Conservation (phyloP, 768 basidiomycete species). For the Russula lepida region DNA sequence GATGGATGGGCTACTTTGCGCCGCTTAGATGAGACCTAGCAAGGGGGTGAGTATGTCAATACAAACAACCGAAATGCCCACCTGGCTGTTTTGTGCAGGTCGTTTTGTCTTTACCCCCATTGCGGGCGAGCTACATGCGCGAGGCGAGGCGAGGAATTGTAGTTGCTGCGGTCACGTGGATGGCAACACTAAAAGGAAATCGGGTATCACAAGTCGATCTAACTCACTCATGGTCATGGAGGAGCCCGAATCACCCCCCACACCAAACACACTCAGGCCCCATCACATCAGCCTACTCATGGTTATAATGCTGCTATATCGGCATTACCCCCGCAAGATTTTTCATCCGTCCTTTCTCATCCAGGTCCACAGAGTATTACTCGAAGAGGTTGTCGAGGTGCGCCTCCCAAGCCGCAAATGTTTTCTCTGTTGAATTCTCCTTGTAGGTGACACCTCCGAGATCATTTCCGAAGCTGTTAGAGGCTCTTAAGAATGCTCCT, state of each 20-base stretch:
- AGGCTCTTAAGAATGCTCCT: conserved; percentile 24
- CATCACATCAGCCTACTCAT: conserved; percentile 68
- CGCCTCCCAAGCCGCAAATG: background rate
- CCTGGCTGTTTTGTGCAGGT: conserved; percentile 27
- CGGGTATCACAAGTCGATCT: background rate
- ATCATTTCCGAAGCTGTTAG: conserved; percentile 37
- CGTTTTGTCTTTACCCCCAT: conserved; percentile 32
- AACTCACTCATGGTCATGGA: conserved; percentile 5
- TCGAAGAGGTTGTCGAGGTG: conserved; percentile 68
- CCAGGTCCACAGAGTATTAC: conserved; percentile 55
- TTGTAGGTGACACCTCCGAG: conserved; percentile 56
- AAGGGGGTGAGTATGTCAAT: background rate
- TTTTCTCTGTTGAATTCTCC: conserved; percentile 6
- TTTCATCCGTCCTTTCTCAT: conserved; percentile 52
- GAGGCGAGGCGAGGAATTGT: background rate
- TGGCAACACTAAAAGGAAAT: background rate
- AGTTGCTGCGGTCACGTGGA: background rate
- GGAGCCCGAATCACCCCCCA: conserved; percentile 48
- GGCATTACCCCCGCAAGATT: conserved; percentile 44
- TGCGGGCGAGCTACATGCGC: background rate
- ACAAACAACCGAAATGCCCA: conserved; percentile 15
- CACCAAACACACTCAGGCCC: conserved; percentile 60
- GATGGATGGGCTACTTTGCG: conserved; percentile 37
- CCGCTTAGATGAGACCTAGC: conserved; percentile 46
- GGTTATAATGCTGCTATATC: conserved; percentile 54